Conservation (phyloP, 208 protist genomes). For the Crithidia bombi region DNA sequence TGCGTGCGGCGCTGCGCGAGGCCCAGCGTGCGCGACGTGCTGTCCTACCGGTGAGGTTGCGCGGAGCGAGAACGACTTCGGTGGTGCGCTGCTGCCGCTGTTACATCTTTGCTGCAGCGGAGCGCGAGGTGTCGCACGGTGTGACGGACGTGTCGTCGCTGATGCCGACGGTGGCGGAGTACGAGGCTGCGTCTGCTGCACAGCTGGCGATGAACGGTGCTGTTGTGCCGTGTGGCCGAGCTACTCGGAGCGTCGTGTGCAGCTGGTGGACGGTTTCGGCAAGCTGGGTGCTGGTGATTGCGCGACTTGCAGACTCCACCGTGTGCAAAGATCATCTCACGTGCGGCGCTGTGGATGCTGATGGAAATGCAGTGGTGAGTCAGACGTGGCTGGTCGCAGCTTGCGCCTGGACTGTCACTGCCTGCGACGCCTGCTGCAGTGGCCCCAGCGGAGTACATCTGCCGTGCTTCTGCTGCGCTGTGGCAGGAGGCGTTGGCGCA, state of each 20-base stretch:
- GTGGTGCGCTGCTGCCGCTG: slow-evolving; percentile 19
- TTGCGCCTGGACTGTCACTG: slow-evolving; percentile 3
- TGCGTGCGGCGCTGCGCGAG: slow-evolving; percentile 4
- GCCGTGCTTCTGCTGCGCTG: slow-evolving; percentile 24
- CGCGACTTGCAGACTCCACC: not conserved
- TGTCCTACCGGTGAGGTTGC: slow-evolving; percentile 8
- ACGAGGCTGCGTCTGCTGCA: slow-evolving; percentile 6
- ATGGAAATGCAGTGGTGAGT: not conserved
- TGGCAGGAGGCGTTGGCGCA: slow-evolving; percentile 40
- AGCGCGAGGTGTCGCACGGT: not conserved
- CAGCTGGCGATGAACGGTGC: not conserved
- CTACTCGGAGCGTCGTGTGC: slow-evolving; percentile 5
- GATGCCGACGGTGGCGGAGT: slow-evolving; percentile 20
- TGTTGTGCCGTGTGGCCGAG: not conserved
- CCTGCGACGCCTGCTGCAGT: slow-evolving; percentile 15
- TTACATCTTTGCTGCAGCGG: slow-evolving; percentile 16
- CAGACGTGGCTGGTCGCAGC: not conserved
- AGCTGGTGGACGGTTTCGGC: not conserved
- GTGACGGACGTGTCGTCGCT: slow-evolving; percentile 5
- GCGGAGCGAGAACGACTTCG: slow-evolving; percentile 9
- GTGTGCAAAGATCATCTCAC: not conserved
- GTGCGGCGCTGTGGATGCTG: slow-evolving; percentile 1
- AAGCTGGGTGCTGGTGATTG: not conserved
- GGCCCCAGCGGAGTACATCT: slow-evolving; percentile 19
- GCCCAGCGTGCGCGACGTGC: slow-evolving; percentile 1